phyloP scores from a whole-genome alignment of 2,329 filamentous ascomycete species.

The Diplodia intermedia region DNA sequence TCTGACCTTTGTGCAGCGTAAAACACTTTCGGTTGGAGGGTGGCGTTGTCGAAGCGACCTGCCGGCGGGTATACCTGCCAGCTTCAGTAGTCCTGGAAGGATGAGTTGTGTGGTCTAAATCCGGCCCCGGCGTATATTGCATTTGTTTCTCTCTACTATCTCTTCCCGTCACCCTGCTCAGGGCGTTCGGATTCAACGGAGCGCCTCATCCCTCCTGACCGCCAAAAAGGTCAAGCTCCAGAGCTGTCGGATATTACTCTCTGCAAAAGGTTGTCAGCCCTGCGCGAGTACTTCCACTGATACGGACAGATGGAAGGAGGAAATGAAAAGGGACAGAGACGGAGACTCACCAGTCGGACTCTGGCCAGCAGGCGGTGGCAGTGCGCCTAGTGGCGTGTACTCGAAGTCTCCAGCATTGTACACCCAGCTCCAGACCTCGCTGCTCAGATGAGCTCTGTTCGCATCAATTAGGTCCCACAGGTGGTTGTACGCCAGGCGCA shows the following conservation, averaged over 20 bases:
- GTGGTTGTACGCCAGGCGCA: constrained; percentile 62
- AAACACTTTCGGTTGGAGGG: background rate
- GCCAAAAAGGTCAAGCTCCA: constrained; percentile 67
- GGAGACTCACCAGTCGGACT: constrained; percentile 34
- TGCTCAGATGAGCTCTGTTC: constrained; percentile 60
- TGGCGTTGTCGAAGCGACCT: background rate
- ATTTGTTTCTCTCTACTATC: background rate
- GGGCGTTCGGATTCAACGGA: background rate
- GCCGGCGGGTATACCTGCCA: background rate
- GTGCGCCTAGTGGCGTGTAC: constrained; percentile 59
- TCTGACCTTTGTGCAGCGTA: background rate
- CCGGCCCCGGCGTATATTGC: background rate
- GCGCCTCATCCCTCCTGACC: constrained; percentile 52
- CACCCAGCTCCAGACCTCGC: constrained; percentile 69
- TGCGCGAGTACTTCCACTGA: background rate
- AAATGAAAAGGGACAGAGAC: background rate
- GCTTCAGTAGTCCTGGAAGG: background rate
- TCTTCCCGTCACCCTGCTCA: background rate
- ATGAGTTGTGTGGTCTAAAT: background rate
- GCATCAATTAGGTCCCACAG: constrained; percentile 68
- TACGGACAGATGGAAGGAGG: background rate
- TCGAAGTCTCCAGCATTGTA: constrained; percentile 58
- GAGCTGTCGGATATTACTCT: constrained; percentile 63
- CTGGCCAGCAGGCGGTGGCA: constrained; percentile 56
- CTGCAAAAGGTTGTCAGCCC: constrained; percentile 37